A percentile compares a stretch with the other conserved stretches of the same genome.
phyloP scores from a whole-genome alignment of 2,329 filamentous ascomycete genomes.

The Apiospora phragmitis region DNA sequence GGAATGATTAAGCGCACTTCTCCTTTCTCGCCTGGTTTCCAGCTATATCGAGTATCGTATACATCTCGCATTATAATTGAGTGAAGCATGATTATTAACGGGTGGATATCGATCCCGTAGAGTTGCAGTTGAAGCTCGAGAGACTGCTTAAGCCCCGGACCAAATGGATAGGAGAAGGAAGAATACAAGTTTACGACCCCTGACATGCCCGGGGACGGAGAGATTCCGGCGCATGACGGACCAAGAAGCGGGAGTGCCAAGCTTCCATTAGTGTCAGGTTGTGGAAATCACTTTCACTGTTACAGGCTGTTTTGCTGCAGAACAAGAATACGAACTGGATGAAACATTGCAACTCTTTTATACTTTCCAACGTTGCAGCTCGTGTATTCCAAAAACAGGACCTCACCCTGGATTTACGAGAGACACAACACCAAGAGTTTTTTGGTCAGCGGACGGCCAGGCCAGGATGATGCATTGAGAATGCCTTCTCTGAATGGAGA shows the following conservation, averaged over 20 bases:
- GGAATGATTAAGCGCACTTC: not conserved
- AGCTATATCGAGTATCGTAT: not conserved
- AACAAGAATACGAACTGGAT: not conserved
- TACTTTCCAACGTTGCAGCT: not conserved
- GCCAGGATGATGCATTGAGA: not conserved
- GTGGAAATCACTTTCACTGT: not conserved
- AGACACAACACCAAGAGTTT: not conserved
- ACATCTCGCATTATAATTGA: not conserved
- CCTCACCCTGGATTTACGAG: not conserved
- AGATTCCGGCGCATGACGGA: not conserved
- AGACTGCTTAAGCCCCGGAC: not conserved
- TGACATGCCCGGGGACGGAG: not conserved
- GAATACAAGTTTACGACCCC: not conserved
- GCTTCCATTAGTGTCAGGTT: not conserved
- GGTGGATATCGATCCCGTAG: not conserved
- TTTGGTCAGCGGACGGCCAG: not conserved
- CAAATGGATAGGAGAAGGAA: not conserved
- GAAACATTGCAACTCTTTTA: not conserved
- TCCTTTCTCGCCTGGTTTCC: not conserved
- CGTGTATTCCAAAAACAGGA: not conserved
- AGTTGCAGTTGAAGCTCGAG: not conserved
- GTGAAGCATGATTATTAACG: not conserved
- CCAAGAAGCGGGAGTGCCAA: constrained; percentile 4
- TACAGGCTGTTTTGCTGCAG: not conserved
- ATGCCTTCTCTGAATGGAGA: not conserved